These are phyloP conservation scores for Syzygium aqueum DNA, from an alignment of 345 rosid species.

Conservation along the genomic window DNA sequence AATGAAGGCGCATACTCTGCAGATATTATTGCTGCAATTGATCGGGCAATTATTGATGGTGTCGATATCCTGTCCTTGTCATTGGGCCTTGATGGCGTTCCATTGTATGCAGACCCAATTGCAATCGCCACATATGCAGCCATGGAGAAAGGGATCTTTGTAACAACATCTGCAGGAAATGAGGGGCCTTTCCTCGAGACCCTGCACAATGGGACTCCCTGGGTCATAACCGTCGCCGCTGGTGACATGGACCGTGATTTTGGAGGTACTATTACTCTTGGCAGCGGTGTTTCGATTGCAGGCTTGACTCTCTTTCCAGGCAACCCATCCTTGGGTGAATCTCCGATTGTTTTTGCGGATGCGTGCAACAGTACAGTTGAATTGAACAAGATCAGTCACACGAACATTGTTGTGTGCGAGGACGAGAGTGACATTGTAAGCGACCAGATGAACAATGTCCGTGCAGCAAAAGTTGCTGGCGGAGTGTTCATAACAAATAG, in stretches of 20 bases:
- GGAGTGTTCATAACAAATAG: constrained; percentile 35
- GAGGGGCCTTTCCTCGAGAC: constrained; percentile 2
- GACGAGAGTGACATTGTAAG: constrained; percentile 13
- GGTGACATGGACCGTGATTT: constrained; percentile 26
- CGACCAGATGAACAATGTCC: constrained; percentile 17
- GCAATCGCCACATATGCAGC: constrained; percentile 48
- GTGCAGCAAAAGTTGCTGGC: constrained; percentile 8
- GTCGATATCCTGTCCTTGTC: constrained; percentile 43
- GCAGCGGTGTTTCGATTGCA: constrained; percentile 6
- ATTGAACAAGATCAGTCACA: constrained; percentile 9
- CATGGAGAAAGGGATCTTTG: constrained; percentile 31
- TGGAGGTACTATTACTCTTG: constrained; percentile 13
- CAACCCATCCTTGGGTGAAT: background rate
- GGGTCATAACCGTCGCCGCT: constrained; percentile 31
- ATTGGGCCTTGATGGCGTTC: constrained; percentile 22
- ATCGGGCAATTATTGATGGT: constrained; percentile 41
- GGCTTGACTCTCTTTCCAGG: constrained; percentile 26
- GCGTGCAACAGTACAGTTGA: constrained; percentile 13
- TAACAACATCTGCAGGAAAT: constrained; percentile 25
- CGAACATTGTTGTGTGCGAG: constrained; percentile 32
- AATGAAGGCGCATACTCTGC: constrained; percentile 19
- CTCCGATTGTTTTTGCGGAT: constrained; percentile 30
- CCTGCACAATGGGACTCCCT: constrained; percentile 29
- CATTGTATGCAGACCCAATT: constrained; percentile 34
- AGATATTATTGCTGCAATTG: constrained; percentile 41